Base-by-base conservation (phyloP, 805 yeast species). In the Metschnikowia henanensis region DNA sequence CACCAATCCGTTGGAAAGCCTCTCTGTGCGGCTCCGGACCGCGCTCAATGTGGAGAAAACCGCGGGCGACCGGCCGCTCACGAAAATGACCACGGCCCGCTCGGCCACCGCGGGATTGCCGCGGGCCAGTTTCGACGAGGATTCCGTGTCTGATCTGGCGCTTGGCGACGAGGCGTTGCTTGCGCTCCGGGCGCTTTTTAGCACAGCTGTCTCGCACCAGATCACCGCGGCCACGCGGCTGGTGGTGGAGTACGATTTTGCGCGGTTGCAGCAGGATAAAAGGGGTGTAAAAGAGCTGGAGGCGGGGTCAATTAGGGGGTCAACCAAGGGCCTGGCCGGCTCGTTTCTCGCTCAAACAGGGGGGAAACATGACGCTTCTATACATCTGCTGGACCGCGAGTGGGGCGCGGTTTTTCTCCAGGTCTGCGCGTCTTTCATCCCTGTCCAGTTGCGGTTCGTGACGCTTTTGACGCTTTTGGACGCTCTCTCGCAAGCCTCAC, bases 371-470 rank as follows among this genome's bases (percentile, higher is more conserved):
- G n/a, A n/a, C n/a, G n/a, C n/a, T n/a, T n/a, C n/a, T n/a, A n/a
- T n/a, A n/a, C n/a, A n/a, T n/a, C n/a, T n/a, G n/a, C n/a, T n/a
- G n/a, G n/a, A n/a, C n/a, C n/a, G n/a, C n/a, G 35, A 57, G 6
- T 84, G 91, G 91, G 70, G 78, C 2, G 68, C 75, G 22, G 62
- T 71, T 8, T 67, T 91, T 36, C 65, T 87, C 29, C 83, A 82
- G 49, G 68, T 80, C 49, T 76, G 87, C 45, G 81, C 90, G 6
- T 76, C 79, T 30, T 88, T 91, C 78, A 79, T 88, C 8, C 97
- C 89, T 0, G 94, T 82, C 30, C 96, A 81, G 58, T 72, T 81
- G 51, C 71, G 96, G 50, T 88, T 85, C 65, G 67, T 81, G 22
- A 74, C 85, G 3, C 68, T 87, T 33, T 60, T 79, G 12, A 68